phyloP scores from a whole-genome alignment of 1,139 yeast genomes.

The Scheffersomyces cryptocercus region DNA sequence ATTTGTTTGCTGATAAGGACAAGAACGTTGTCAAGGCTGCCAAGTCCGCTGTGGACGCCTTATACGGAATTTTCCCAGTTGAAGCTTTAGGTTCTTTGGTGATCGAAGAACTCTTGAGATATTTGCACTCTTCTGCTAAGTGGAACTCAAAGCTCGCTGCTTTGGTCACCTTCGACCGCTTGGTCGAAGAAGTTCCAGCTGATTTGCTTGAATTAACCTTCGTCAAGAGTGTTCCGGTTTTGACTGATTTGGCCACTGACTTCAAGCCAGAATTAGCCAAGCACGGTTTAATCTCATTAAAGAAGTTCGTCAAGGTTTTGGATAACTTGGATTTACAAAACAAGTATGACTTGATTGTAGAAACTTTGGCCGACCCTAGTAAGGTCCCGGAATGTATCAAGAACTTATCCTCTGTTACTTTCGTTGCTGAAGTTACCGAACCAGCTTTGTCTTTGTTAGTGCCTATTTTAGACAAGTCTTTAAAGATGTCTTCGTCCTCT shows the following conservation, averaged over 20 bases:
- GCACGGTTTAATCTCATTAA: slow-evolving; percentile 72
- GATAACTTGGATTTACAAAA: slow-evolving; percentile 92
- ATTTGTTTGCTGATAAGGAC: slow-evolving; percentile 80
- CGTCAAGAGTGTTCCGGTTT: slow-evolving; percentile 74
- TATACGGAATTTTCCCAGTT: slow-evolving; percentile 69
- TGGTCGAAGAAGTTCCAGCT: slow-evolving; percentile 78
- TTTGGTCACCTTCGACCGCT: slow-evolving; percentile 66
- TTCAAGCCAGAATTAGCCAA: slow-evolving; percentile 95
- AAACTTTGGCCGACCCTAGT: slow-evolving; percentile 85
- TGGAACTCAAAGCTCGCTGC: slow-evolving; percentile 92
- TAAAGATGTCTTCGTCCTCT: slow-evolving; percentile 84
- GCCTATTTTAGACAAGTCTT: slow-evolving; percentile 89
- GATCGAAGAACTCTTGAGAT: slow-evolving; percentile 59
- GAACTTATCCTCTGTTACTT: slow-evolving; percentile 88
- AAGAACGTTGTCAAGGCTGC: slow-evolving; percentile 83
- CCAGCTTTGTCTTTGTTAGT: slow-evolving; percentile 88
- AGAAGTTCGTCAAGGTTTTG: slow-evolving; percentile 72
- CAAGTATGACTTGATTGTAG: slow-evolving; percentile 81
- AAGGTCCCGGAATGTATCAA: slow-evolving; percentile 89
- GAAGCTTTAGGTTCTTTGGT: slow-evolving; percentile 78
- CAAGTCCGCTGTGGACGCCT: slow-evolving; percentile 63
- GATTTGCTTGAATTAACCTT: slow-evolving; percentile 84
- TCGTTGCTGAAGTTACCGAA: slow-evolving; percentile 98
- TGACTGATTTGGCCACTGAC: slow-evolving; percentile 89
- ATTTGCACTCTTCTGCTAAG: slow-evolving; percentile 80